A percentile compares a stretch with the other conserved stretches of the same genome.
These are phyloP conservation scores for Komagataella ulmi DNA, from an alignment of 805 yeast species.

Conservation along the genomic window DNA sequence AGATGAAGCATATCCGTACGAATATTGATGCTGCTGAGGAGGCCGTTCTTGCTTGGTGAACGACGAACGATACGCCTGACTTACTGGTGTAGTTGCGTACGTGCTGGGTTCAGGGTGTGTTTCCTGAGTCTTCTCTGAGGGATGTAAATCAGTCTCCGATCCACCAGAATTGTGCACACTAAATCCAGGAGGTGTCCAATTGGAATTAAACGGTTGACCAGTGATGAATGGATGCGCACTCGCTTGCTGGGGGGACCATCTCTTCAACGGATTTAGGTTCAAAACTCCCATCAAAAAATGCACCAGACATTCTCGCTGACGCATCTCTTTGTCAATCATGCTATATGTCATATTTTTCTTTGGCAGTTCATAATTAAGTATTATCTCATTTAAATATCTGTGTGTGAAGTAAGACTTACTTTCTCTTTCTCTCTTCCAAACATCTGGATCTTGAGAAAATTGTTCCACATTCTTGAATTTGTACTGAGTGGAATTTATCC, in stretches of 20 bases:
- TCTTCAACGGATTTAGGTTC: constrained; percentile 79
- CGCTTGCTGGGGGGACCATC: constrained; percentile 97
- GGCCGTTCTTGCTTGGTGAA: background rate
- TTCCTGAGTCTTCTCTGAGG: background rate
- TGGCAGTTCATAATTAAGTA: constrained; percentile 62
- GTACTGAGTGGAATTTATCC: constrained; percentile 14
- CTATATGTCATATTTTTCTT: constrained; percentile 38
- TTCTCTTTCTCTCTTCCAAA: constrained; percentile 44
- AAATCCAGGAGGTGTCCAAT: constrained; percentile 34
- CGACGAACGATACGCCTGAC: background rate
- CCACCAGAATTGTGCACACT: background rate
- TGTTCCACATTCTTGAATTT: constrained; percentile 26
- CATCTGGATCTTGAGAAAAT: constrained; percentile 36
- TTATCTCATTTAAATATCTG: constrained; percentile 53
- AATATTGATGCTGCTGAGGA: background rate
- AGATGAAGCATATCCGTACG: background rate
- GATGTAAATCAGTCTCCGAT: background rate
- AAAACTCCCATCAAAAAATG: constrained; percentile 73
- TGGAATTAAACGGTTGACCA: constrained; percentile 36
- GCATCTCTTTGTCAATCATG: constrained; percentile 57
- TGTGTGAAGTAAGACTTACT: constrained; percentile 71
- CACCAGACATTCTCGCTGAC: constrained; percentile 53
- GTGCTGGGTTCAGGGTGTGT: background rate
- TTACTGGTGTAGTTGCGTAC: background rate
- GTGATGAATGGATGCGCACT: constrained; percentile 82